Percentiles rank a stretch among this genome's conserved stretches.
phyloP scores from a whole-genome alignment of 192 early-diverging fungal species.

The Coemansia umbellata region DNA sequence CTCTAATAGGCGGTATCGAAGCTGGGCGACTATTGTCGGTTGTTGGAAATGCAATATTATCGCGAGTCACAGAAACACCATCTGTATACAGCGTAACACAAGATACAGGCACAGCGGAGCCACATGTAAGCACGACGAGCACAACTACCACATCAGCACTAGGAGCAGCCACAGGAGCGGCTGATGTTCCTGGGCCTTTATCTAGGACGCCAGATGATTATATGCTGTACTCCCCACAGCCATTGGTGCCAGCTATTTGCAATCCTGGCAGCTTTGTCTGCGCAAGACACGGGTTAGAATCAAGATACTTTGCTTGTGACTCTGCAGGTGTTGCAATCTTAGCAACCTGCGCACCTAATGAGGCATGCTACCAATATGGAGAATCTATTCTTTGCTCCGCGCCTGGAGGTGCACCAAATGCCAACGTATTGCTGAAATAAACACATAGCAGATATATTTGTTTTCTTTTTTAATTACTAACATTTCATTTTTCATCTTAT shows the following conservation, averaged over 20 bases:
- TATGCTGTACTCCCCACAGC: neutral
- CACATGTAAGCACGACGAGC: neutral
- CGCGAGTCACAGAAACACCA: conserved; percentile 9
- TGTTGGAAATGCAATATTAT: conserved; percentile 23
- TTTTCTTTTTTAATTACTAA: neutral
- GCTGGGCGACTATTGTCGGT: conserved; percentile 21
- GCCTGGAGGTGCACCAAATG: conserved; percentile 2
- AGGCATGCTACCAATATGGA: conserved; percentile 37
- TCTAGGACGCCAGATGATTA: no score
- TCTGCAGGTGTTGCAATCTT: conserved; percentile 21
- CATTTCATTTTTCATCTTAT: neutral
- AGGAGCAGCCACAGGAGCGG: no score
- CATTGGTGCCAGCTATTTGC: conserved; percentile 10
- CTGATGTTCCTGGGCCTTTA: no score
- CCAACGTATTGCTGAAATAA: neutral
- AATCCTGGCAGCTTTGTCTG: conserved; percentile 34
- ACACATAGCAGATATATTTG: neutral
- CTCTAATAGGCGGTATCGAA: conserved; percentile 21
- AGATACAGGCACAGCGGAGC: neutral
- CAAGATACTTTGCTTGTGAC: conserved; percentile 44
- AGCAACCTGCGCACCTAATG: conserved; percentile 20
- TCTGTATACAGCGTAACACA: neutral
- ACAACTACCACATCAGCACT: neutral
- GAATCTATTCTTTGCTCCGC: conserved; percentile 29
- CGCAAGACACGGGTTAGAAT: conserved; percentile 19